Evolutionary conservation across 768 basidiomycete genomes (phyloP), one percentile per base, ranked within the genome.

Genomic region (Collybiopsis confluens): DNA sequence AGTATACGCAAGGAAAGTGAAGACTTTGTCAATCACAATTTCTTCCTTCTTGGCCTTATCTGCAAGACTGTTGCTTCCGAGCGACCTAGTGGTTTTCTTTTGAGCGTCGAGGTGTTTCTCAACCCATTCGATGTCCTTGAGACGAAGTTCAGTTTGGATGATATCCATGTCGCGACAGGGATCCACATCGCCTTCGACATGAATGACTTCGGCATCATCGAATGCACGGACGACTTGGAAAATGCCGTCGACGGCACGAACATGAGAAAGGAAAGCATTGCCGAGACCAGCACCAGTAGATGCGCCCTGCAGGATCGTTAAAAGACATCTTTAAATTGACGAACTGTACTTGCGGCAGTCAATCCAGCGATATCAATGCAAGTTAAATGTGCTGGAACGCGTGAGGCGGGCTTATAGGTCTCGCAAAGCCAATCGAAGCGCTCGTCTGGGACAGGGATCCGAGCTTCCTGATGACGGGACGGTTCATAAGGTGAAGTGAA

Each of bases 61-160:
- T 0, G 92, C 94, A 61, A 99, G 74, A 65, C 84, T 88, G 45
- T 65, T 80, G 63, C 75, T 90, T 7, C 88, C 90, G 23, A 95
- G 75, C 55, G 82, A 72, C 41, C 92, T 80, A 16, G 83, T 82
- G 35, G 71, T 65, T 73, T 88, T 91, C 72, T 90, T 92, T 58
- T 92, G 68, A 42, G 69, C 72, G 0, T 95, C 95, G 30, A 98
- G 68, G 40, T 84, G 72, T 73, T 98, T 98, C 72, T 98, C 91
- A 10, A 92, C 88, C 97, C 97, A 99, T 65, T 99, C 97, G 58
- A 95, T 95, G 70, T 99, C 97, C 74, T 99, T 99, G 40, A 99
- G 73, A 45, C 94, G 79, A 18, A 99, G 76, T 70, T 99, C 97
- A 7, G 84, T 96, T 60, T 87, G 85, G 64, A 99, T 99, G 63